Percentiles rank a stretch among this genome's conserved stretches.
phyloP scores from a whole-genome alignment of 148 eudicot genomes.

The Rhododendron ovatum region DNA sequence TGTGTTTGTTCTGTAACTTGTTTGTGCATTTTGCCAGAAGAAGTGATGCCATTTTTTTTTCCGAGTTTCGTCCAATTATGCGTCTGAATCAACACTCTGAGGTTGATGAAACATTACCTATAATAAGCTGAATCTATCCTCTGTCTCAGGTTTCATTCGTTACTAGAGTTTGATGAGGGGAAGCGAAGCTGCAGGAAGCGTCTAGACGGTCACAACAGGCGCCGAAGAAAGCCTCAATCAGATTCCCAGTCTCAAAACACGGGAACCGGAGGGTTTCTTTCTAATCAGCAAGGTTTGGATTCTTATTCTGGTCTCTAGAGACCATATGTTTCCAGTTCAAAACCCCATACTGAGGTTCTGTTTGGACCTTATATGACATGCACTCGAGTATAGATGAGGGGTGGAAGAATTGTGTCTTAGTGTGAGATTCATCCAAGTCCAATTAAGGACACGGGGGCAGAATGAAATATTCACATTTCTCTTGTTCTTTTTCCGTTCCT shows the following conservation, averaged over 20 bases:
- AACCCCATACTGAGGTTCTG: background rate
- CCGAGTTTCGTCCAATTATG: background rate
- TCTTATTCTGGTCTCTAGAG: background rate
- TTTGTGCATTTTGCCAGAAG: background rate
- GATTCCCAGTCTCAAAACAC: slow-evolving; percentile 46
- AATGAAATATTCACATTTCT: background rate
- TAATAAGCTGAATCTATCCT: background rate
- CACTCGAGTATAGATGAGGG: background rate
- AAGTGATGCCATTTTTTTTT: background rate
- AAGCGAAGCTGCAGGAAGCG: slow-evolving; percentile 73
- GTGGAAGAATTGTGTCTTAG: background rate
- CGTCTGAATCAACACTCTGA: background rate
- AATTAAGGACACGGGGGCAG: background rate
- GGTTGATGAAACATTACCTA: background rate
- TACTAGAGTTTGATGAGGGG: slow-evolving; percentile 64
- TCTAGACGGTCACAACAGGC: slow-evolving; percentile 64
- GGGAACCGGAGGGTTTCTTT: slow-evolving; percentile 29
- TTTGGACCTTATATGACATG: background rate
- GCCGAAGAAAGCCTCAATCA: slow-evolving; percentile 72
- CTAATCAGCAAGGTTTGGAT: slow-evolving; percentile 46
- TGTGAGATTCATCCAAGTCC: background rate
- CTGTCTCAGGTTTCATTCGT: slow-evolving; percentile 62
- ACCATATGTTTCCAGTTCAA: background rate
- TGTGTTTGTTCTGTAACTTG: background rate
- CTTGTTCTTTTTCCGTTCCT: background rate